phyloP scores from a whole-genome alignment of 805 yeast species.

The Pichia californica region DNA sequence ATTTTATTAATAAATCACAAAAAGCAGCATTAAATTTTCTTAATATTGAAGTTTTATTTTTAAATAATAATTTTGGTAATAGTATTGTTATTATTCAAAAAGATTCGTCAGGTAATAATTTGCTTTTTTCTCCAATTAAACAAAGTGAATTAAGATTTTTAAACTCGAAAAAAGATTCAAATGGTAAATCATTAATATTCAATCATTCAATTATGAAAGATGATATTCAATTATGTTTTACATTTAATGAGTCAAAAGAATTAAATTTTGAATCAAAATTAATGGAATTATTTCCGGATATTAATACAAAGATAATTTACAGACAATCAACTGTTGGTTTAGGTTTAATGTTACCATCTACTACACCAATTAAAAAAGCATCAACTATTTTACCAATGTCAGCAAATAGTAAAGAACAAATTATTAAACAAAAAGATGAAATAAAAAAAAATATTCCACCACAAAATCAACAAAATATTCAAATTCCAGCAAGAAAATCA shows the following conservation, averaged over 20 bases:
- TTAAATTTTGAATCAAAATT: constrained; percentile 1
- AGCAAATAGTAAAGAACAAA: no score
- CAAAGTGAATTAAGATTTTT: constrained; percentile 22
- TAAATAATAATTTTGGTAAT: constrained; percentile 7
- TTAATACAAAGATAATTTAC: neutral
- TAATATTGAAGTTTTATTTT: constrained; percentile 16
- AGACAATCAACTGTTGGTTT: constrained; percentile 3
- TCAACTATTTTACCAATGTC: neutral
- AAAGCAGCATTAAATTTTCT: constrained; percentile 19
- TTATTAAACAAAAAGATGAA: no score
- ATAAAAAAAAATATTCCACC: no score
- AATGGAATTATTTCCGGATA: constrained; percentile 10
- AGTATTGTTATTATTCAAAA: constrained; percentile 26
- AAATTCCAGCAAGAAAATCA: no score
- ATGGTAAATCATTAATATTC: constrained; percentile 14
- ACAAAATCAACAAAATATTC: no score
- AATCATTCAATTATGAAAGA: constrained; percentile 10
- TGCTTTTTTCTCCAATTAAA: constrained; percentile 31
- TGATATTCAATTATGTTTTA: constrained; percentile 12
- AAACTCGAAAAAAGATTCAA: constrained; percentile 9
- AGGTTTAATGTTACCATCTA: constrained; percentile 3
- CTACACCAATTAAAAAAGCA: neutral
- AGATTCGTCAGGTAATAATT: constrained; percentile 24
- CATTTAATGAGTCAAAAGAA: constrained; percentile 1
- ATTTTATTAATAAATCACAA: constrained; percentile 21